Percentiles rank a stretch among this genome's conserved stretches.
These are phyloP conservation scores for Aureobasidium sp. DNA, from an alignment of 2,329 filamentous ascomycete genomes.

Conservation along the genomic window DNA sequence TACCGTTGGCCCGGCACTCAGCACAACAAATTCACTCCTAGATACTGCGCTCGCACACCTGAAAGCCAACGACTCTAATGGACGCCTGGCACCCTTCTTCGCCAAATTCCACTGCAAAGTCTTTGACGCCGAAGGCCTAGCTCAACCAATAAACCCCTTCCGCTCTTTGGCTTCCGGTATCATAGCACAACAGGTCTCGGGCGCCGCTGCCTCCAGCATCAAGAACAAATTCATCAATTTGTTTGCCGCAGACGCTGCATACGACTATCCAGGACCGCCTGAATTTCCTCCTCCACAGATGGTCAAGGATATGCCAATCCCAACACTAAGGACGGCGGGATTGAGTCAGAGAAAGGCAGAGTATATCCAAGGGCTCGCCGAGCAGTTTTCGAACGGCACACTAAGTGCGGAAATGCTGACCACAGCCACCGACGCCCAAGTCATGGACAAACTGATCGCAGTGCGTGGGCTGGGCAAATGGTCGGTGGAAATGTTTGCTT, in stretches of 20 bases:
- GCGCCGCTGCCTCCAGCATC: conserved; percentile 83
- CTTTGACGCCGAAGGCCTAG: conserved; percentile 76
- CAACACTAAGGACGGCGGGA: conserved; percentile 71
- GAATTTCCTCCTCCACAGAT: conserved; percentile 70
- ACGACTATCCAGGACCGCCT: conserved; percentile 23
- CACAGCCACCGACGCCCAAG: conserved; percentile 74
- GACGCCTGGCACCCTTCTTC: conserved; percentile 63
- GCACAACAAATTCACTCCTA: conserved; percentile 65
- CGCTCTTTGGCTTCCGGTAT: conserved; percentile 76
- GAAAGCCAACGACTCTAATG: conserved; percentile 56
- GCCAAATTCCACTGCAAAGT: conserved; percentile 68
- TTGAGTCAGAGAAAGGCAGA: conserved; percentile 93
- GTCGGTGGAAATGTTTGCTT: conserved; percentile 98
- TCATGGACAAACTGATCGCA: conserved; percentile 73
- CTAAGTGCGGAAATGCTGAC: conserved; percentile 69
- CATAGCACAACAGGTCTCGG: conserved; percentile 93
- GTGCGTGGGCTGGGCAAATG: conserved; percentile 82
- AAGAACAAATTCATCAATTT: conserved; percentile 74
- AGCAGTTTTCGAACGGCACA: conserved; percentile 70
- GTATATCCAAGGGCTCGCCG: conserved; percentile 79
- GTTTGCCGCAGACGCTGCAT: conserved; percentile 45
- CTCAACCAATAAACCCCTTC: conserved; percentile 83
- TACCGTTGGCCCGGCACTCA: conserved; percentile 30
- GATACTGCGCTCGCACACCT: conserved; percentile 70
- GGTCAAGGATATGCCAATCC: conserved; percentile 57